phyloP scores from a whole-genome alignment of 805 yeast species.

The Millerozyma acaciae region DNA sequence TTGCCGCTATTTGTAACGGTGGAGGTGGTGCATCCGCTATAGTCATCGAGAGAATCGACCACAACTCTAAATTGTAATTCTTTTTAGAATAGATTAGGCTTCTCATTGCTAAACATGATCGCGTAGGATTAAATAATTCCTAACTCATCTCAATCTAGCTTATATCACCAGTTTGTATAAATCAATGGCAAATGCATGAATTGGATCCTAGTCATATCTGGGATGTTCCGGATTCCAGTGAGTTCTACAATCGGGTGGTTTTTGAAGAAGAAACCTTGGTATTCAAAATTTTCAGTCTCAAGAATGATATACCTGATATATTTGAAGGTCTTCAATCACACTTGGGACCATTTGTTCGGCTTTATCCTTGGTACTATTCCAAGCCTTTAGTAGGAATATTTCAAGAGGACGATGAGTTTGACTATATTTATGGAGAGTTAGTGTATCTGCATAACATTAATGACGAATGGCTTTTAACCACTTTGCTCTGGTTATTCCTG shows the following conservation, averaged over 20 bases:
- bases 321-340: conserved; percentile 6
- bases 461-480: conserved; percentile 45
- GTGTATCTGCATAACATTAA: conserved; percentile 39
- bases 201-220: conserved; percentile 9
- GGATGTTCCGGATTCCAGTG: conserved; percentile 8
- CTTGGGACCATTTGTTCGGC: conserved; percentile 15
- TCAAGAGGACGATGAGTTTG: conserved; percentile 6
- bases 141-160: not conserved
- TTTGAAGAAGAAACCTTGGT: conserved; percentile 7
- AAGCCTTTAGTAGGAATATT: conserved; percentile 5
- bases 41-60: conserved; percentile 66
- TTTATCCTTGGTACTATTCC: conserved; percentile 18
- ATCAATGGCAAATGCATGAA: conserved; percentile 1
- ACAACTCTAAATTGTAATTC: conserved; percentile 36
- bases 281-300: conserved; percentile 7
- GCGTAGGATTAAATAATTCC: not conserved
- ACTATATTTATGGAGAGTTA: conserved; percentile 38
- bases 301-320: conserved; percentile 3
- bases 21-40: conserved; percentile 99
- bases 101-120: too few species aligned
- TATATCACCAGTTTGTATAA: not conserved
- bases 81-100: not conserved
- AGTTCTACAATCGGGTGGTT: conserved; percentile 6
- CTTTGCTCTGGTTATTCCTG: conserved; percentile 37
- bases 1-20: conserved; percentile 97